Conservation (phyloP, 768 basidiomycete genomes). For the Rhodosporidiobolus odoratus region DNA sequence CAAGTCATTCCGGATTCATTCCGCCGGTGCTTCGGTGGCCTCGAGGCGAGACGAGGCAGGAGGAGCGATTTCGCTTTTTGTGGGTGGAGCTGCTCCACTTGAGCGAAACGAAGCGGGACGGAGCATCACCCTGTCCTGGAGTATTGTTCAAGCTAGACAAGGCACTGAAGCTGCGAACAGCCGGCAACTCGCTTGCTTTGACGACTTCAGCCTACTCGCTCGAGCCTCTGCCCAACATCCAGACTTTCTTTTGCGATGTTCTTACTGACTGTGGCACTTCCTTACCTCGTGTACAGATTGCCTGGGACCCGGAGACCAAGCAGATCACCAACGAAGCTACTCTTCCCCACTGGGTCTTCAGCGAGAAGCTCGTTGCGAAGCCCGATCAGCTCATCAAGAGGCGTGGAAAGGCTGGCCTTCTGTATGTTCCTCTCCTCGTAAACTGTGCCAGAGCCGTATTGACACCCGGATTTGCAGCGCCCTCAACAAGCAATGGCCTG, state of each 20-base stretch:
- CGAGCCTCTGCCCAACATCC: conserved; percentile 23
- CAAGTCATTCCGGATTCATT: neutral
- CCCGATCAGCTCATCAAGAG: conserved; percentile 99
- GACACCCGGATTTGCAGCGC: conserved; percentile 45
- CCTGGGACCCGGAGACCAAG: conserved; percentile 70
- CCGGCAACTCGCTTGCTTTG: neutral
- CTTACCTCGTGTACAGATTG: conserved; percentile 51
- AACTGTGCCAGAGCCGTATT: neutral
- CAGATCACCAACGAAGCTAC: conserved; percentile 58
- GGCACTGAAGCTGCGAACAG: no score
- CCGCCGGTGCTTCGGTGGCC: neutral
- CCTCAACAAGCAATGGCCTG: conserved; percentile 87
- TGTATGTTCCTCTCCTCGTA: conserved; percentile 45
- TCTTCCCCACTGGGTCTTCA: conserved; percentile 75
- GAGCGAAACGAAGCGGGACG: no score
- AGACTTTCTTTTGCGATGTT: no score
- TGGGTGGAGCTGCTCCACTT: no score
- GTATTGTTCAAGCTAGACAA: no score
- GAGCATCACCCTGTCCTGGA: no score
- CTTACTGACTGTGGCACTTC: conserved; percentile 1
- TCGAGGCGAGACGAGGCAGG: neutral
- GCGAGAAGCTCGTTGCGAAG: conserved; percentile 81
- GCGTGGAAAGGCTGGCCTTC: conserved; percentile 93
- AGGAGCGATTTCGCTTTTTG: no score
- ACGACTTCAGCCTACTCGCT: neutral